Evolutionary conservation across 2,329 filamentous ascomycete species (phyloP).

Genomic region (Lachnellula arida): DNA sequence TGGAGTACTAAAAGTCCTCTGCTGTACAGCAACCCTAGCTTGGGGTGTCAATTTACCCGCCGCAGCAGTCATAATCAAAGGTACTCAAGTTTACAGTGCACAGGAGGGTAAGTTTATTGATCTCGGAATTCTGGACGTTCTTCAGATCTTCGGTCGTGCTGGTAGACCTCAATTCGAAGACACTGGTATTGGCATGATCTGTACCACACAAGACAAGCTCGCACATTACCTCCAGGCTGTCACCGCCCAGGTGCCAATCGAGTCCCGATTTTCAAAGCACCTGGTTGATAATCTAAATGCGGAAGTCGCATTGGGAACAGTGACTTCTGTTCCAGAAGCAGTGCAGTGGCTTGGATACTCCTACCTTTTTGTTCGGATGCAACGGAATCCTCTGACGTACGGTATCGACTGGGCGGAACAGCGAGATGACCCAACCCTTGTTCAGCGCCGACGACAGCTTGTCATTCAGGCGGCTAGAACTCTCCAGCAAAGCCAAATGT

Average conservation of each 20-base stretch:
- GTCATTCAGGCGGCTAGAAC: slow-evolving; percentile 84
- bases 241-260: slow-evolving; percentile 93
- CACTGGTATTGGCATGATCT: slow-evolving; percentile 96
- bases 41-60: slow-evolving; percentile 99
- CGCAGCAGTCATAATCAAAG: slow-evolving; percentile 95
- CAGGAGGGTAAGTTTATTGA: slow-evolving; percentile 97
- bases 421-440: slow-evolving; percentile 79
- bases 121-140: slow-evolving; percentile 89
- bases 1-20: slow-evolving; percentile 93
- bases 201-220: slow-evolving; percentile 90
- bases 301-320: slow-evolving; percentile 88
- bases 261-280: slow-evolving; percentile 91
- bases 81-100: slow-evolving; percentile 93
- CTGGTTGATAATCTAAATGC: slow-evolving; percentile 96
- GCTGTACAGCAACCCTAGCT: slow-evolving; percentile 94
- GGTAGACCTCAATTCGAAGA: slow-evolving; percentile 97
- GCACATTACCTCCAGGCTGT: slow-evolving; percentile 88
- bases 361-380: slow-evolving; percentile 96
- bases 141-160: slow-evolving; percentile 97
- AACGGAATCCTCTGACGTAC: slow-evolving; percentile 83
- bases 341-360: slow-evolving; percentile 98
- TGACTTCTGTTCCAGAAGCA: slow-evolving; percentile 88
- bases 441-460: slow-evolving; percentile 78
- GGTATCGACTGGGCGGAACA: slow-evolving; percentile 94
- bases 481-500: slow-evolving; percentile 85